phyloP scores from a whole-genome alignment of 257 asterid genomes.

The Cynanchum wilfordii region DNA sequence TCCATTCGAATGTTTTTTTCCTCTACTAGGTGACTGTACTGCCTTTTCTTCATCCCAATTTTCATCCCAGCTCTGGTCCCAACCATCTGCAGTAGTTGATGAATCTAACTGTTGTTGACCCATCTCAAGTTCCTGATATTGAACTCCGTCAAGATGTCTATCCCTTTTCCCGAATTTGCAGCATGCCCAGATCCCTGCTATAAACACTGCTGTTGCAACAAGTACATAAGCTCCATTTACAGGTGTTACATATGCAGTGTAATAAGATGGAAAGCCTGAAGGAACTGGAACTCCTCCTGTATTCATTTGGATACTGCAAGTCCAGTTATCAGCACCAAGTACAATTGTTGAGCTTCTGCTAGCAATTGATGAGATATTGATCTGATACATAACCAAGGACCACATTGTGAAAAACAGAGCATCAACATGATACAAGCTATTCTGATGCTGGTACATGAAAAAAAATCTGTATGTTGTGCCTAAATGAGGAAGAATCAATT shows the following conservation, averaged over 20 bases:
- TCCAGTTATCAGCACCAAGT: conserved; percentile 26
- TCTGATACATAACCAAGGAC: conserved; percentile 30
- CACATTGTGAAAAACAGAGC: background rate
- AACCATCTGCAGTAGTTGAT: conserved; percentile 26
- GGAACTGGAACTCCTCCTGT: conserved; percentile 29
- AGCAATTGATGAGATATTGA: conserved; percentile 30
- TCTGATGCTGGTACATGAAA: background rate
- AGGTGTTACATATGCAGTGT: conserved; percentile 30
- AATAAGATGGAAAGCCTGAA: conserved; percentile 16
- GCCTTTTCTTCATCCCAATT: conserved; percentile 59
- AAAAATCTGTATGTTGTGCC: background rate
- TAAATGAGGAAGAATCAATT: background rate
- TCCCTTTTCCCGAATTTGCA: conserved; percentile 33
- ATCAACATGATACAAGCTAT: background rate
- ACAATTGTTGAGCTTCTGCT: conserved; percentile 31
- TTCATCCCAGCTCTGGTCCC: conserved; percentile 64
- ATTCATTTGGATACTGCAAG: conserved; percentile 30
- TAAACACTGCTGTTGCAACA: conserved; percentile 34
- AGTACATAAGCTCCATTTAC: conserved; percentile 37
- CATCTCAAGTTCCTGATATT: conserved; percentile 65
- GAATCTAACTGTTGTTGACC: conserved; percentile 28
- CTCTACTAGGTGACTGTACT: conserved; percentile 15
- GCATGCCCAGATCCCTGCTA: conserved; percentile 33
- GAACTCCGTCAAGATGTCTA: conserved; percentile 39
- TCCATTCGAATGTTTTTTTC: conserved; percentile 16